Evolutionary conservation across 192 early-diverging fungal species (phyloP), one percentile per base, ranked within the genome.

Genomic region (Entomortierella beljakovae): DNA sequence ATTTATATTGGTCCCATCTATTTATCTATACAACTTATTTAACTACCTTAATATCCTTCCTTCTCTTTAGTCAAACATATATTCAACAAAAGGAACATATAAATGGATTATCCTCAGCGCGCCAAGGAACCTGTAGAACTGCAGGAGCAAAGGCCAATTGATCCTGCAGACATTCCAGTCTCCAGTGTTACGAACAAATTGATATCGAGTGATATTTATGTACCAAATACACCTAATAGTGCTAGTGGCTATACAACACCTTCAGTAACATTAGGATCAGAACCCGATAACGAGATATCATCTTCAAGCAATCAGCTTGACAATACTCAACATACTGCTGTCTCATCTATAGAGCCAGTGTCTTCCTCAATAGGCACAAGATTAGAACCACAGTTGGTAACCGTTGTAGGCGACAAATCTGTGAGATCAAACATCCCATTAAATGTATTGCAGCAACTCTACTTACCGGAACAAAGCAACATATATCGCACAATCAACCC

Each of bases 341-440:
- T 2, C 18, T 22, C n/a, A n/a, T n/a, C n/a, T n/a, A n/a, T n/a
- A n/a, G n/a, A n/a, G n/a, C n/a, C n/a, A n/a, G n/a, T n/a, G n/a
- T 29, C 50, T 8, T 6, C 23, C 11, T 26, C 34, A 10, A 18
- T 22, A 11, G 29, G n/a, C 11, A 2, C 8, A 42, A 35, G 40
- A 6, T 15, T 34, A 22, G 49, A 34, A 56, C 29, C 59, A n/a
- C 42, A 28, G 32, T 50, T 68, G 38, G 74, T 77, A 29, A 62
- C 40, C 29, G 48, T 69, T 13, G 74, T 77, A 8, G 74, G 74
- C 20, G 74, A 77, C 49, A 69, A 50, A 49, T 46, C 65, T 26
- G 74, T 77, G n/a, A 65, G 74, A 7, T 77, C 74, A 6, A 61
- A 77, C 29, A 77, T 77, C 28, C 53, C 66, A 15, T 53, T 77